Conservation (phyloP, 371 early-diverging fungal species). For the Mortierella sp. region DNA sequence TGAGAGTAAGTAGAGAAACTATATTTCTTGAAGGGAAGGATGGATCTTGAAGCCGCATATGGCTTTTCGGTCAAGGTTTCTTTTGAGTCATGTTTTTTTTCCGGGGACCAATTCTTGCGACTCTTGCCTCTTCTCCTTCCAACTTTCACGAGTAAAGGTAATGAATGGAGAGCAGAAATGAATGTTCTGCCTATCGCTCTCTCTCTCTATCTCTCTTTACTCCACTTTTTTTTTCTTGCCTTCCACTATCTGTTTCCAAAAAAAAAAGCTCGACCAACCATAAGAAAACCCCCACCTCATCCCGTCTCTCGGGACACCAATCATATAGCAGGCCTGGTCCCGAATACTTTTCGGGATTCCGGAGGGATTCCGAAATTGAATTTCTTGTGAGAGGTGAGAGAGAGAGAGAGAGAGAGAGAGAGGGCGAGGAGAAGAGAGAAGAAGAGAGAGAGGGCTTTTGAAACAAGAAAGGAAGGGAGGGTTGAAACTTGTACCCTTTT, state of each 20-base stretch:
- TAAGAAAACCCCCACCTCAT: neutral
- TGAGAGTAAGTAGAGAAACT: neutral
- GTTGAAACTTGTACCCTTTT: neutral
- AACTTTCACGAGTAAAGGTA: too few relatives aligned
- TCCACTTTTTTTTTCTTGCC: neutral
- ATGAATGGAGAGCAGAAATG: too few relatives aligned
- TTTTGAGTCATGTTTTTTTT: neutral
- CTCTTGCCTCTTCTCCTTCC: neutral
- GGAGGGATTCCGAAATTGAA: neutral
- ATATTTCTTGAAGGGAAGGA: neutral
- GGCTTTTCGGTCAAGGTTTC: too few relatives aligned
- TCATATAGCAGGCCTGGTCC: neutral
- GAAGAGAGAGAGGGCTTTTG: neutral
- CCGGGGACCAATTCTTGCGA: neutral
- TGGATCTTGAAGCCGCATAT: neutral
- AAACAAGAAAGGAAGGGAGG: neutral
- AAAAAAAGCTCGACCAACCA: neutral
- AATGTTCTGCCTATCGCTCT: too few relatives aligned
- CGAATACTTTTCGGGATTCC: neutral
- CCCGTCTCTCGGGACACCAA: neutral
- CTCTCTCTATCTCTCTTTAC: neutral
- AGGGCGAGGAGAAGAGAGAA: too few relatives aligned
- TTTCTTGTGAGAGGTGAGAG: neutral
- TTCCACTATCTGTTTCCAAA: too few relatives aligned
- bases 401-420: neutral